These are phyloP conservation scores for Breviolum minutum DNA, from an alignment of 73 alveolate species.

Conservation along the genomic window DNA sequence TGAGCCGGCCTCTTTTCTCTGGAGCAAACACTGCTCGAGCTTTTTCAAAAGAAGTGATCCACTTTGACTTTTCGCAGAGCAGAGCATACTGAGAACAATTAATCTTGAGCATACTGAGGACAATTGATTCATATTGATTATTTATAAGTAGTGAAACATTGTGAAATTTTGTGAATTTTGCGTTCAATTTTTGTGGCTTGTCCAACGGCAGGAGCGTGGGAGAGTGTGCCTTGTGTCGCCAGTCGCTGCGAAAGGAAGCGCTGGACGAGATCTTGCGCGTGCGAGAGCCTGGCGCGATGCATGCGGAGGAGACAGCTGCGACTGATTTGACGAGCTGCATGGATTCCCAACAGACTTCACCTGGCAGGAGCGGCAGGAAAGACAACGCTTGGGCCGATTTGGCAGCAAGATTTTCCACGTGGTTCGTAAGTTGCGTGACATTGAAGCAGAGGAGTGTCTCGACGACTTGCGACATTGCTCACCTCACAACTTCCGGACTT, in stretches of 20 bases:
- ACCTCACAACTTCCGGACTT: background rate
- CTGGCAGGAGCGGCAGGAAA: slow-evolving; percentile 50
- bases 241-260: slow-evolving; percentile 63
- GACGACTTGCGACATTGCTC: background rate
- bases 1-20: too few species aligned
- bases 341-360: too few species aligned
- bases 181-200: too few species aligned
- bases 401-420: slow-evolving; percentile 88
- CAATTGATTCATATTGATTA: too few species aligned
- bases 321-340: too few species aligned
- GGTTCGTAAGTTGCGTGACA: slow-evolving; percentile 74
- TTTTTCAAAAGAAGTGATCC: too few species aligned
- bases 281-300: slow-evolving; percentile 88
- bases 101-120: too few species aligned
- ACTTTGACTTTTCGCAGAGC: too few species aligned
- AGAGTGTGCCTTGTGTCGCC: slow-evolving; percentile 88
- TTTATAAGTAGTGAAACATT: too few species aligned
- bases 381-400: slow-evolving; percentile 89
- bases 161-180: too few species aligned
- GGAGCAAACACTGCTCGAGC: too few species aligned
- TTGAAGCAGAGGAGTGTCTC: slow-evolving; percentile 1
- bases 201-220: slow-evolving; percentile 75
- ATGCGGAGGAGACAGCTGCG: background rate
- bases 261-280: slow-evolving; percentile 87
- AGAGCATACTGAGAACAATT: too few species aligned